A percentile compares a stretch with the other conserved stretches of the same genome.
phyloP scores from a whole-genome alignment of 768 basidiomycete species.

The Suillus paluster region DNA sequence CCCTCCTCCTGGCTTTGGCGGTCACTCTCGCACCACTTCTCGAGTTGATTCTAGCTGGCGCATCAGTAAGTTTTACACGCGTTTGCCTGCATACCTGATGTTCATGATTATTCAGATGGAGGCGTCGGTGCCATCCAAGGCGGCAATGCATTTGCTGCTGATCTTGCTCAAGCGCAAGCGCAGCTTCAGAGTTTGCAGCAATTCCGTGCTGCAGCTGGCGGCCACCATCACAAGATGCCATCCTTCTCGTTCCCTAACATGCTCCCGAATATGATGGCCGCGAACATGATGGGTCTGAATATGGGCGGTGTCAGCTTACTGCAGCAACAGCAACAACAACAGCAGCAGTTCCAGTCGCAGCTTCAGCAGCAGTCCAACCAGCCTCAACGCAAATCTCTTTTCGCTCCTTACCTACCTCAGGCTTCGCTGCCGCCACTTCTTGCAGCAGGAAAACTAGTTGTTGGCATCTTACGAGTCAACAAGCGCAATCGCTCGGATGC shows the following conservation, averaged over 20 bases:
- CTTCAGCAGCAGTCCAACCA: constrained; percentile 90
- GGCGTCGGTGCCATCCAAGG: constrained; percentile 72
- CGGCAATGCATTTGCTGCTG: constrained; percentile 69
- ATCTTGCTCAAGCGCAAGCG: constrained; percentile 96
- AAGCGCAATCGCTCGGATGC: constrained; percentile 99
- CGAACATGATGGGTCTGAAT: constrained; percentile 92
- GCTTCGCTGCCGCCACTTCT: constrained; percentile 96
- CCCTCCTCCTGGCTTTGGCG: constrained; percentile 60
- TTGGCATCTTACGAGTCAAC: constrained; percentile 96
- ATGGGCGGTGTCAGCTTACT: constrained; percentile 82
- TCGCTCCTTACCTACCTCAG: constrained; percentile 98
- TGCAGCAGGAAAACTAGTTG: constrained; percentile 95
- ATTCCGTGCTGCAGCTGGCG: constrained; percentile 93
- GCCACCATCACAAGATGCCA: constrained; percentile 95
- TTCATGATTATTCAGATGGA: constrained; percentile 36
- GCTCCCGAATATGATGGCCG: constrained; percentile 97
- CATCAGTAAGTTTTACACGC: constrained; percentile 62
- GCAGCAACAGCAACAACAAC: constrained; percentile 84
- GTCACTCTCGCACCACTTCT: constrained; percentile 75
- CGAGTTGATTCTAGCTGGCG: constrained; percentile 88
- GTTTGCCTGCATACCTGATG: constrained; percentile 4
- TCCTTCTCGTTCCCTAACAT: constrained; percentile 99
- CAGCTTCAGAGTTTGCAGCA: constrained; percentile 96
- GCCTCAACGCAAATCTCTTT: constrained; percentile 96
- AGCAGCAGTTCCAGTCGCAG: constrained; percentile 87